Evolutionary conservation across 371 early-diverging fungal species (phyloP).

Genomic region (Amoeboaphelidium occidentale): DNA sequence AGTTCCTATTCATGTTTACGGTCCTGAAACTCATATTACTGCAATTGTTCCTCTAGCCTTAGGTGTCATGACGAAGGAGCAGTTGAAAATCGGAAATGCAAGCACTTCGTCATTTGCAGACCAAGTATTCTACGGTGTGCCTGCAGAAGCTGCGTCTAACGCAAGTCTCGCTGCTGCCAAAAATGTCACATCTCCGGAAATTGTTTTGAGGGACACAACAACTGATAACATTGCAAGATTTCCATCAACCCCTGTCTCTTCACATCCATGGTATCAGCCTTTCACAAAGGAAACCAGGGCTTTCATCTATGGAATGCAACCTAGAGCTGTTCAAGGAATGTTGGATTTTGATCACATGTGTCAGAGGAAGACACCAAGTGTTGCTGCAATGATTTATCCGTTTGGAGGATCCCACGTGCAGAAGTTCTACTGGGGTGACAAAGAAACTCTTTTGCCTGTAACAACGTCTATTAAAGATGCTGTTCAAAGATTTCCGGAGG

Average conservation of each 20-base stretch:
- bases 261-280: slow-evolving; percentile 24
- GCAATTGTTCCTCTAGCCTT: slow-evolving; percentile 88
- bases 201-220: not conserved
- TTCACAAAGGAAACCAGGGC: slow-evolving; percentile 76
- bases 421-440: slow-evolving; percentile 97
- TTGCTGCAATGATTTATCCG: slow-evolving; percentile 94
- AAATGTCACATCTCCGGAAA: not conserved
- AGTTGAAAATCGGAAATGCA: too few species aligned
- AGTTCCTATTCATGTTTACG: slow-evolving; percentile 80
- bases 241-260: not conserved
- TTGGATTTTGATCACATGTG: slow-evolving; percentile 96
- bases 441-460: slow-evolving; percentile 83
- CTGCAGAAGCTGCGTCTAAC: too few species aligned
- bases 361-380: slow-evolving; percentile 81
- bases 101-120: not conserved
- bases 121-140: not conserved
- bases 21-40: slow-evolving; percentile 92
- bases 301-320: slow-evolving; percentile 95
- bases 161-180: not conserved
- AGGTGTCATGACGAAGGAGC: slow-evolving; percentile 11
- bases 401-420: slow-evolving; percentile 93
- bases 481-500: slow-evolving; percentile 58
- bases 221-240: not conserved
- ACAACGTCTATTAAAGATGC: slow-evolving; percentile 71
- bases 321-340: slow-evolving; percentile 96